Evolutionary conservation across 306 rosid species (phyloP).

Genomic region (Cicer pinnatifidum): DNA sequence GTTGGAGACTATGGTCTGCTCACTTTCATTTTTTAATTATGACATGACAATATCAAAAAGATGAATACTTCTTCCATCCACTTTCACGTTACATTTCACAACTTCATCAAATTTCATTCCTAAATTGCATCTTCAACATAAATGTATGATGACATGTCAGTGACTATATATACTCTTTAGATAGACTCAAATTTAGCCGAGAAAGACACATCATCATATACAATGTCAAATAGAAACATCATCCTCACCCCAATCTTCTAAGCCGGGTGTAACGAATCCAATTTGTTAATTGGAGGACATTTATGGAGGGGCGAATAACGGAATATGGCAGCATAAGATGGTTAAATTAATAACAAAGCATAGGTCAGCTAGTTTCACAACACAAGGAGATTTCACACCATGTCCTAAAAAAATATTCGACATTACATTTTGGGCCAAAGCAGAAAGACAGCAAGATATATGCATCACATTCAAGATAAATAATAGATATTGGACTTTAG

Average conservation of each 20-base stretch:
- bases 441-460: neutral
- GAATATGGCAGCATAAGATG: neutral
- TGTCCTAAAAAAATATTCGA: neutral
- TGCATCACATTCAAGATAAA: constrained; percentile 26
- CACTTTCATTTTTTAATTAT: constrained; percentile 29
- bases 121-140: neutral
- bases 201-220: neutral
- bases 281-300: neutral
- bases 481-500: constrained; percentile 7
- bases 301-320: neutral
- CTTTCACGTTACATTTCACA: constrained; percentile 1
- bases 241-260: neutral
- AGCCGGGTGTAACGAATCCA: no score
- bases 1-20: constrained; percentile 25
- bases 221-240: neutral
- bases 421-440: neutral
- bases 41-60: constrained; percentile 8
- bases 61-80: constrained; percentile 15
- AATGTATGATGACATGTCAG: neutral
- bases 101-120: constrained; percentile 8
- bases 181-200: neutral
- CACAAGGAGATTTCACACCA: constrained; percentile 14
- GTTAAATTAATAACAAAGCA: neutral
- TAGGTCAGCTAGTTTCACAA: constrained; percentile 28
- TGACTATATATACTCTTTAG: neutral